Evolutionary conservation across 2,329 filamentous ascomycete genomes (phyloP), one percentile per base, ranked within the genome.

Genomic region (Xylaria digitata): DNA sequence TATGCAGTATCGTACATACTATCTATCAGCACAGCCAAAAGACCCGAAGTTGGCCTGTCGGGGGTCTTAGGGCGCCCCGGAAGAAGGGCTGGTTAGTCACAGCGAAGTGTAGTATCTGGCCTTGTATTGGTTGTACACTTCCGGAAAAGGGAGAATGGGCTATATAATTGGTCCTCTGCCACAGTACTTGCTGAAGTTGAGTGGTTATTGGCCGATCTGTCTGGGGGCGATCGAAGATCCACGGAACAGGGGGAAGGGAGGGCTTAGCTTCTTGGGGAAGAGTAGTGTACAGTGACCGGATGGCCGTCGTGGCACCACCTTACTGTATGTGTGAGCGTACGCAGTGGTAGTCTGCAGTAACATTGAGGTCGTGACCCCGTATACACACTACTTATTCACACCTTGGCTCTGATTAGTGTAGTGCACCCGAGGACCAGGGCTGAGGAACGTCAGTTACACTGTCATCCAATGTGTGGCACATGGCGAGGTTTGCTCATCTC

Each of bases 401-500:
- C 53, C 64, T 63, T 63, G 15, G 46, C 57, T 66, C 55, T 43
- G 54, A 37, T 40, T 46, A 58, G 26, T 15, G 57, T 32, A 59
- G 61, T 59, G 61, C 32, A 48, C 55, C 67, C 62, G 49, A 65
- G 59, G 50, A 50, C 54, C 61, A 64, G 68, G 55, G 57, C 62
- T 68, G 61, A 63, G 65, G 65, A 56, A 68, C 63, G 43, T 66
- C 63, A 61, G 59, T 73, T 62, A 66, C 65, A 74, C 69, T 65
- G 60, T 70, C 63, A 68, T 70, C 57, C 61, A 49, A 40, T 40
- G 55, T 70, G 73, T 75, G 65, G 68, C 56, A 73, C 73, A 71
- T 69, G 64, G 68, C 72, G 66, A 75, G 72, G 73, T 75, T 73
- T 70, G 69, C 69, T 73, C 70, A 75, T 75, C 70, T 74, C 71